These are phyloP conservation scores for Elsinoe batatas DNA, from an alignment of 2,329 filamentous ascomycete genomes.

Conservation along the genomic window DNA sequence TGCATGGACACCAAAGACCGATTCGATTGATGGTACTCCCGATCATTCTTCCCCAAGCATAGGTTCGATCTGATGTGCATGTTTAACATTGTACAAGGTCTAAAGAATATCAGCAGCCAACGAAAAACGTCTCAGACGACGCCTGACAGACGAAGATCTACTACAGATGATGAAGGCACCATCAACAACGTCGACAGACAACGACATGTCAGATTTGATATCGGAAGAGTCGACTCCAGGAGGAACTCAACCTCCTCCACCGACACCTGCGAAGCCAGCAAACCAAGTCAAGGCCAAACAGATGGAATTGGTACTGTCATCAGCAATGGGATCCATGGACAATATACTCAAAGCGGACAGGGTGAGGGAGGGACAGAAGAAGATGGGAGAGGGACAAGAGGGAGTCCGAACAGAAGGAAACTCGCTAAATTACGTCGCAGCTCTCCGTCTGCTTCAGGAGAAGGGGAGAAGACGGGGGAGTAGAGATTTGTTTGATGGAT, in stretches of 20 bases:
- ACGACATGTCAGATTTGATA: slow-evolving; percentile 9
- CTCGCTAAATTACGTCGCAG: slow-evolving; percentile 18
- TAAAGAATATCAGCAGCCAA: slow-evolving; percentile 15
- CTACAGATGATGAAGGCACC: slow-evolving; percentile 9
- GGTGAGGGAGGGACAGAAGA: slow-evolving; percentile 10
- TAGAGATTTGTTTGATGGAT: slow-evolving; percentile 12
- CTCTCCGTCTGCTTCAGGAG: slow-evolving; percentile 15
- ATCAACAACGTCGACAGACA: slow-evolving; percentile 13
- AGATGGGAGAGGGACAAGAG: slow-evolving; percentile 11
- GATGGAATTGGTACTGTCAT: slow-evolving; percentile 10
- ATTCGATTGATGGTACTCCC: not conserved
- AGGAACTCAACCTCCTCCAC: slow-evolving; percentile 11
- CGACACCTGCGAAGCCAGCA: slow-evolving; percentile 11
- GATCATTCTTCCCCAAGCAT: slow-evolving; percentile 8
- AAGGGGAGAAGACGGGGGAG: slow-evolving; percentile 5
- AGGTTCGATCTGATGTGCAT: not conserved
- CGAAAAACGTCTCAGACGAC: slow-evolving; percentile 1
- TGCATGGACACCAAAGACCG: not conserved
- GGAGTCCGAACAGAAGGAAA: slow-evolving; percentile 11
- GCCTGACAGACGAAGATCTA: slow-evolving; percentile 10
- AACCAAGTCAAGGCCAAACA: slow-evolving; percentile 10
- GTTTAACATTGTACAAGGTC: slow-evolving; percentile 16
- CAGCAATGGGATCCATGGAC: slow-evolving; percentile 14
- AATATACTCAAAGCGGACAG: slow-evolving; percentile 9
- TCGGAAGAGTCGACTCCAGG: slow-evolving; percentile 8